These are phyloP conservation scores for Thraustotheca clavata DNA, from an alignment of 352 stramenopile genomes.

Conservation along the genomic window DNA sequence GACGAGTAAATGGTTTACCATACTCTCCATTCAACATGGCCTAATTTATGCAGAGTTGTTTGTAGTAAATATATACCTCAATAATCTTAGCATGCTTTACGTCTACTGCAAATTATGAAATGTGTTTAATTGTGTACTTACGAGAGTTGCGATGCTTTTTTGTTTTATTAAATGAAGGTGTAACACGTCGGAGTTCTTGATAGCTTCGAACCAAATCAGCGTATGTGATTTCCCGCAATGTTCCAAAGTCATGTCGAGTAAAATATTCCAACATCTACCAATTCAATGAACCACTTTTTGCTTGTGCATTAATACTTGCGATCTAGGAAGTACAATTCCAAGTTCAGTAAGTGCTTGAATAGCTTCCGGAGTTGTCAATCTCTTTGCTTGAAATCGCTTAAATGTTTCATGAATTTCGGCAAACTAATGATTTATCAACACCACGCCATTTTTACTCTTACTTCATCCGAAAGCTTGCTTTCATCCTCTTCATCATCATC, in stretches of 20 bases:
- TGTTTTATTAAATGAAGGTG: background rate
- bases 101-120: slow-evolving; percentile 16
- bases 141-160: background rate
- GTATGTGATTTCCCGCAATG: slow-evolving; percentile 30
- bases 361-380: slow-evolving; percentile 27
- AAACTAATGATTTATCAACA: background rate
- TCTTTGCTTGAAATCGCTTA: background rate
- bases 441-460: background rate
- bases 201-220: slow-evolving; percentile 21
- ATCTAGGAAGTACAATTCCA: slow-evolving; percentile 43
- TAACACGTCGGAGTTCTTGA: background rate
- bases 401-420: slow-evolving; percentile 6
- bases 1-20: slow-evolving; percentile 28
- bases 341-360: slow-evolving; percentile 66
- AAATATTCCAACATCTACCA: slow-evolving; percentile 47
- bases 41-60: background rate
- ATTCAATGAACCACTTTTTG: background rate
- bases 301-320: slow-evolving; percentile 10
- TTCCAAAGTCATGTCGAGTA: slow-evolving; percentile 34
- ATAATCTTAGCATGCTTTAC: slow-evolving; percentile 12
- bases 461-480: slow-evolving; percentile 5
- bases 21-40: slow-evolving; percentile 24
- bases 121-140: background rate
- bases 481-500: slow-evolving; percentile 28
- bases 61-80: background rate